phyloP scores from a whole-genome alignment of 805 yeast species.

The Clavispora fructus region DNA sequence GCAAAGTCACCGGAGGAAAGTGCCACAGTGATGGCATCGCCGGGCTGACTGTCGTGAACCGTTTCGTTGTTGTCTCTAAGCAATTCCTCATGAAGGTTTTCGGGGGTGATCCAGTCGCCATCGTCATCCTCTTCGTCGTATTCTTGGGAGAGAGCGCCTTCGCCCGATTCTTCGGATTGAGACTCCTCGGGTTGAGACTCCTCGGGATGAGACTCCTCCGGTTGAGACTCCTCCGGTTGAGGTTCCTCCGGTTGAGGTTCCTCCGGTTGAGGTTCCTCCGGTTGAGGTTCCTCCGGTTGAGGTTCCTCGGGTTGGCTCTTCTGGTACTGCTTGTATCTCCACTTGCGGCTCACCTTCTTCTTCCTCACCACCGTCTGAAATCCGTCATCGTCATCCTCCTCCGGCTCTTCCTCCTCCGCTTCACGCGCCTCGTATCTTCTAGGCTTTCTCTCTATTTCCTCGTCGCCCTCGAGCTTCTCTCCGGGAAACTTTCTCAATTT shows the following conservation, averaged over 20 bases:
- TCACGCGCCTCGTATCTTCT: conserved; percentile 4
- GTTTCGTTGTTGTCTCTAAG: conserved; percentile 63
- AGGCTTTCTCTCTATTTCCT: conserved; percentile 3
- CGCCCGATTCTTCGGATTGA: not conserved
- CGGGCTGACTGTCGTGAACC: conserved; percentile 30
- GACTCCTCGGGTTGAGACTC: too few relatives aligned
- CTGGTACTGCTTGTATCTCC: conserved; percentile 1
- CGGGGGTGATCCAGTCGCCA: conserved; percentile 90
- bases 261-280: too few relatives aligned
- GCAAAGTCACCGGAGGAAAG: conserved; percentile 96
- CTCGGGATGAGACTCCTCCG: too few relatives aligned
- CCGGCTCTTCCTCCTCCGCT: conserved; percentile 3
- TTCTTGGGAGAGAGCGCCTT: conserved; percentile 35
- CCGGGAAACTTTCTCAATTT: conserved; percentile 73
- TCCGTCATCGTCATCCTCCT: conserved; percentile 20
- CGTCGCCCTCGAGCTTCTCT: conserved; percentile 34
- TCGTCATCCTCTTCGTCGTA: conserved; percentile 77
- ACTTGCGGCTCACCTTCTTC: conserved; percentile 6
- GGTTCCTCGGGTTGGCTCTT: not conserved
- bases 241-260: too few relatives aligned
- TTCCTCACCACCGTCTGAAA: conserved; percentile 17
- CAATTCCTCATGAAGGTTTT: conserved; percentile 67
- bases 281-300: too few relatives aligned
- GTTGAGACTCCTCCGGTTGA: too few relatives aligned
- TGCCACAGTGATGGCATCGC: conserved; percentile 61